Percentiles rank a stretch among this genome's conserved stretches.
These are phyloP conservation scores for Penicillium angulare DNA, from an alignment of 495 filamentous ascomycete species.

Conservation along the genomic window DNA sequence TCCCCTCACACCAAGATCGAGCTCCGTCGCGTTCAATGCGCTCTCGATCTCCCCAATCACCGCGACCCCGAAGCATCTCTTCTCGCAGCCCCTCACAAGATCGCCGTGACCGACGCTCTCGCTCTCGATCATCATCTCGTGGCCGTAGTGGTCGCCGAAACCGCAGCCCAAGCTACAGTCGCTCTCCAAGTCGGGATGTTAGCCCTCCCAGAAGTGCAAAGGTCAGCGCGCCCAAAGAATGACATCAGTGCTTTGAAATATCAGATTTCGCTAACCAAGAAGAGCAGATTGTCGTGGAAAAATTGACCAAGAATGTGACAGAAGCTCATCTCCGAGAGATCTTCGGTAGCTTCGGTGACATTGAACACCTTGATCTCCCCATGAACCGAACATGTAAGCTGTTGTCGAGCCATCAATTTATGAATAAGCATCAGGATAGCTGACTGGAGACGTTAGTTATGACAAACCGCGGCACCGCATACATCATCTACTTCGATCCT, in stretches of 20 bases:
- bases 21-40: slow-evolving; percentile 34
- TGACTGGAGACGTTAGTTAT: slow-evolving; percentile 55
- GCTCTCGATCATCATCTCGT: slow-evolving; percentile 46
- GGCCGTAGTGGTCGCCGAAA: slow-evolving; percentile 41
- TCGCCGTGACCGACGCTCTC: slow-evolving; percentile 38
- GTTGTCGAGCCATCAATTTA: neutral
- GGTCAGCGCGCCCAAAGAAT: slow-evolving; percentile 31
- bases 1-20: slow-evolving; percentile 13
- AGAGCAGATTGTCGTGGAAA: slow-evolving; percentile 86
- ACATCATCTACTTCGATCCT: slow-evolving; percentile 78
- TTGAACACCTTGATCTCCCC: slow-evolving; percentile 83
- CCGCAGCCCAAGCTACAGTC: slow-evolving; percentile 46
- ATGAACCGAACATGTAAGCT: slow-evolving; percentile 79
- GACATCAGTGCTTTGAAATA: neutral
- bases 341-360: slow-evolving; percentile 83
- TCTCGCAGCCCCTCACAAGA: slow-evolving; percentile 38
- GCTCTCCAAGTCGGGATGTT: slow-evolving; percentile 44
- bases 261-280: neutral
- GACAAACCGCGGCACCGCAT: slow-evolving; percentile 91
- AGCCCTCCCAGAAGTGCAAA: slow-evolving; percentile 56
- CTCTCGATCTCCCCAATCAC: slow-evolving; percentile 45
- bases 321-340: slow-evolving; percentile 87
- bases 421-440: neutral
- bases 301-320: slow-evolving; percentile 92
- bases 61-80: slow-evolving; percentile 30